A percentile compares a stretch with the other conserved stretches of the same genome.
Conservation (phyloP, 179 eudicot species). For the Monotropa hypopitys region DNA sequence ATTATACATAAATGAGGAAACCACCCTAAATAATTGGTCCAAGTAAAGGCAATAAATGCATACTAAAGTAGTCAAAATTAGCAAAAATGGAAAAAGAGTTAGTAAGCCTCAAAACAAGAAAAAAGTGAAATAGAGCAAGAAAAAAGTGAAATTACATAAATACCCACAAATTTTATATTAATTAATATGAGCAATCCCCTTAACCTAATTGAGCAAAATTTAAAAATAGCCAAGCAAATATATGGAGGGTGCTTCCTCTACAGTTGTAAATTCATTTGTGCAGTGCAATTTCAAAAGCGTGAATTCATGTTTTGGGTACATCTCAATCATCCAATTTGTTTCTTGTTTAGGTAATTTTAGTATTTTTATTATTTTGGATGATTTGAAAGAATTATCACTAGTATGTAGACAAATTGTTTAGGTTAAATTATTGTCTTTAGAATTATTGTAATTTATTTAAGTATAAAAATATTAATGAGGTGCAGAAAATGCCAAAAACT, state of each 20-base stretch:
- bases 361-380: too few species aligned
- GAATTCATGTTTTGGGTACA: neutral
- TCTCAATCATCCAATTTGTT: neutral
- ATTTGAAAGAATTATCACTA: too few species aligned
- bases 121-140: neutral
- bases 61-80: conserved; percentile 3
- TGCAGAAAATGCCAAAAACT: too few species aligned
- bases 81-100: neutral
- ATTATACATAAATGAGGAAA: neutral
- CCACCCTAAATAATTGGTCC: neutral
- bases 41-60: neutral
- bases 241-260: neutral
- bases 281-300: neutral
- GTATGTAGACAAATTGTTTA: too few species aligned
- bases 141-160: neutral
- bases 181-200: neutral
- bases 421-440: too few species aligned
- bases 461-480: too few species aligned
- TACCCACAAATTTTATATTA: neutral
- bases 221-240: neutral
- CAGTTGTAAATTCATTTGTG: neutral
- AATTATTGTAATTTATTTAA: too few species aligned
- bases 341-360: too few species aligned
- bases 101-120: neutral
- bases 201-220: neutral